Base-by-base conservation (phyloP, 2,329 filamentous ascomycete species). In the Ceratocystis cubensis region DNA sequence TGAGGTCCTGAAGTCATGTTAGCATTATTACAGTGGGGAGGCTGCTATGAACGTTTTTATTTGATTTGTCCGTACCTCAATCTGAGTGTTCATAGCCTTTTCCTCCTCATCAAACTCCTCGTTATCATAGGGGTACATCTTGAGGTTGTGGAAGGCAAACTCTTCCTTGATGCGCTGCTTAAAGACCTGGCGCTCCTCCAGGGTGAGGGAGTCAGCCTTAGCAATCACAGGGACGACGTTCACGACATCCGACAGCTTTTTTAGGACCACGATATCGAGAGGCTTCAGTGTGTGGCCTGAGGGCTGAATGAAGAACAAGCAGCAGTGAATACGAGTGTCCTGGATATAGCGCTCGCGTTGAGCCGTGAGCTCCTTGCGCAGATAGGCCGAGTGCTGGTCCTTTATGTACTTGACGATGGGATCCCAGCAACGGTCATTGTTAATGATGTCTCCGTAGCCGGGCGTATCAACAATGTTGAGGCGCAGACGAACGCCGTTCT, bases 331-430 rank as follows among this genome's bases (percentile, higher is more conserved):
- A 75, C 94, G 89, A 71, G 94, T 99, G 79, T 99, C 94, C 81
- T 96, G 93, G 72, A 99, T 96, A 79, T 99, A 99, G 74, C 94
- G 88, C 80, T 99, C 94, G 79, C 94, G 90, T 83, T 99, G 94
- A 72, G 94, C 94, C 66, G 94, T 97, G 75, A 99, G 91, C 79
- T 99, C 94, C 84, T 99, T 99, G 79, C 94, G 90, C 73, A 99
- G 86, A 81, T 97, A 99, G 74, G 94, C 93, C 65, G 91, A 96
- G 83, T 99, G 94, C 82, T 99, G 94, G 79, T 99, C 94, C 84
- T 99, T 99, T 84, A 99, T 99, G 81, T 99, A 99, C 83, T 99
- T 99, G 83, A 99, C 93, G 77, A 99, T 99, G 70, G 94, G 94
- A 76, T 99, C 94, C 94, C 94, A 99, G 87, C 94, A 99, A 84